Base-by-base conservation (phyloP, 495 filamentous ascomycete genomes). In the Penicillium pulvis region DNA sequence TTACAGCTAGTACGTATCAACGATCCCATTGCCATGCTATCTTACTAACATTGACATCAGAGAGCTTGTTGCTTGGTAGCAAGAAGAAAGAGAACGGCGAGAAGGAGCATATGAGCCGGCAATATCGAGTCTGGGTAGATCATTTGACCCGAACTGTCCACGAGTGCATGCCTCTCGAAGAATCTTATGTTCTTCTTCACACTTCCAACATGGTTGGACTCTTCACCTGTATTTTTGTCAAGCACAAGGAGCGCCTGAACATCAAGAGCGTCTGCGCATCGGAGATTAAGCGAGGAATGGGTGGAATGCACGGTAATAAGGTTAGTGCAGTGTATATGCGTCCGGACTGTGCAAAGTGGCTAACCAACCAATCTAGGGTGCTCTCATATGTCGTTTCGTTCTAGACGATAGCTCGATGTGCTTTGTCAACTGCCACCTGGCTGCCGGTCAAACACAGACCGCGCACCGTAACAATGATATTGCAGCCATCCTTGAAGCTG, bases 341-440 rank as follows among this genome's bases (percentile, higher is more conserved):
- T 48, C 44, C 4, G 35, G 6, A n/a, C 31, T 12, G n/a, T 31
- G 11, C 41, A 43, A 3, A 46, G 53, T 55, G 30, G 47, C 62
- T 71, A 61, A 68, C 46, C 39, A 36, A 43, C 44, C 14, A 0
- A 41, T 56, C 16, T 55, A 88, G 83, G 93, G 93, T 55, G 93
- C 93, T n/a, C 83, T 98, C 49, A 78, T 97, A 53, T 75, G 97
- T 33, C 91, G 95, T 28, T 94, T 98, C 67, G 76, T 92, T 52
- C 75, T 98, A 0, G 94, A 98, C 60, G 92, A 98, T 65, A 92
- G 85, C 51, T 97, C 93, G 2, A 72, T 98, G 39, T 98, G 94
- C 75, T 94, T 98, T 72, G 86, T 97, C 69, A 98, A 98, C 66
- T 98, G 94, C 69, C 94, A 98, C 82, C 81, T 98, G 52, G 94